Evolutionary conservation across 2,329 filamentous ascomycete species (phyloP), one percentile per base, ranked within the genome.

Genomic region (Fusarium drepaniforme): DNA sequence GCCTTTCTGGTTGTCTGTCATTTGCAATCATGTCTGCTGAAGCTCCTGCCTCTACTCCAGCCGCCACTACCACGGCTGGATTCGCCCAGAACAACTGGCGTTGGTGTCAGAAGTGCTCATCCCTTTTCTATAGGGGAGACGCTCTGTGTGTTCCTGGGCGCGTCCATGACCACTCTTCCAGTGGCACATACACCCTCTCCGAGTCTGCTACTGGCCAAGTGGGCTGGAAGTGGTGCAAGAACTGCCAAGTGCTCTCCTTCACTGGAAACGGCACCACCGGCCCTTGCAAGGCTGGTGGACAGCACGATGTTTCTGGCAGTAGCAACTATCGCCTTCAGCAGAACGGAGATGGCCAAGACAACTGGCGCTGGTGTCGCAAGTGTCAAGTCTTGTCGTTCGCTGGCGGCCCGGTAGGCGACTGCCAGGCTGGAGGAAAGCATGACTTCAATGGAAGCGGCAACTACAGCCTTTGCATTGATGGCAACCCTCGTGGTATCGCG

Each of bases 71-170:
- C n/a, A 37, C 30, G 13, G 18, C 57, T n/a, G 16, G 57, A 25
- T 59, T 59, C 21, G 7, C 23, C 21, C 57, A 59, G 37, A 25
- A 59, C 23, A 59, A 59, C 57, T 59, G 57, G 57, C 57, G 35
- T 16, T 59, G 57, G 57, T 59, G 57, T 35, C 57, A 59, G 57
- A 59, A 59, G 57, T 59, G 57, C 18, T 23, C 57, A 16, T 59
- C 21, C n/a, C 37, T 59, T 37, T 59, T 38, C 35, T 59, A 25
- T 9, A 38, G 33, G 11, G 57, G 57, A 25, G 35, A 59, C 21
- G 57, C 57, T 37, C 15, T 59, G 16, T 59, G 57, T 59, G 57
- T 59, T 25, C 33, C 23, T 25, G 57, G 57, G 16, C 35, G 57
- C 16, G 57, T 59, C 23, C 57, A 59, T 59, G 57, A 40, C 57